Base-by-base conservation (phyloP, 768 basidiomycete species). In the Pleurotus sapidus region DNA sequence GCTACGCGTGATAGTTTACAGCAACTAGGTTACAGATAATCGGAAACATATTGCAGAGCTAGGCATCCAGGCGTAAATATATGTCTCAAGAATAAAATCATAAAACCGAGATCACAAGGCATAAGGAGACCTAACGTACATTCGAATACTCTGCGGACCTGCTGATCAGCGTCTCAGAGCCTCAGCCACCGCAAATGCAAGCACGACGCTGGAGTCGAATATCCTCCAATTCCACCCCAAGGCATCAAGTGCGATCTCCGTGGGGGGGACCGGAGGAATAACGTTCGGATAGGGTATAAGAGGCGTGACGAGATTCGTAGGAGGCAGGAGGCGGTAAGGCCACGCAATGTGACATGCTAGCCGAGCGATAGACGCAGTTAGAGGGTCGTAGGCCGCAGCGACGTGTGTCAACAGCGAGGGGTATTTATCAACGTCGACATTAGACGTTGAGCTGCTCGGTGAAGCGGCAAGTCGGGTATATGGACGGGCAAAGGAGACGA, bases 131-230 rank as follows among this genome's bases (percentile, higher is more conserved):
- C 8, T 9, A 30, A 30, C 7, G 8, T 30, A 9, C 11, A 9
- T 30, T 30, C 30, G 30, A 11, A 34, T 7, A 11, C 30, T 34
- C 30, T 34, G 11, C 30, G 3, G 8, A 34, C 30, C 30, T 34
- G 8, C 30, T 34, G 4, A 11, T 34, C 30, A 34, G 11, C 30
- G 30, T 34, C 30, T 34, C 53, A 89, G 80, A 0, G 83, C 84
- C 67, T 89, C 88, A 1, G 86, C 82, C 61, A 88, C 86, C 2
- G 88, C 83, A 63, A 88, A 87, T 0, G 84, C 84, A 9, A 85
- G 76, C 7, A 78, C 76, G 27, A 88, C 70, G 4, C 76, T 70
- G 0, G 88, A 84, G 46, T 69, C 75, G 56, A 87, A 70, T 1
- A 87, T 73, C 46, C 88, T 79, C 77, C 81, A 81, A 25, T 76